Evolutionary conservation across 495 filamentous ascomycete species (phyloP), one percentile per base, ranked within the genome.

Genomic region (Usnea hakonensis): DNA sequence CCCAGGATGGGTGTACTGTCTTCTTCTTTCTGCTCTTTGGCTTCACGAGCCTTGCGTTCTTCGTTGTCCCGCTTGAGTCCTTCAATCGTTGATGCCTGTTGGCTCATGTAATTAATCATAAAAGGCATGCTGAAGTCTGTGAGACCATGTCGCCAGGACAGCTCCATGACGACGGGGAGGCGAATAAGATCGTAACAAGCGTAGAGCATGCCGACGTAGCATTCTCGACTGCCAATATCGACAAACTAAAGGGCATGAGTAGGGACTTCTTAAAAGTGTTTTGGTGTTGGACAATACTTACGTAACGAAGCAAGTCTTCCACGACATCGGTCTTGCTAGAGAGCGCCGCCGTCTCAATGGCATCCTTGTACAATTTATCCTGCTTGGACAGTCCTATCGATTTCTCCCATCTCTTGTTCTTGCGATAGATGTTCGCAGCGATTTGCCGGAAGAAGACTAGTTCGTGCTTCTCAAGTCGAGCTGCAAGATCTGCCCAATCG

Each of bases 401-500:
- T 80, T 97, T 97, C 74, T 95, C 91, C 95, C 95, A 99, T 63
- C 95, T 85, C 86, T 97, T 97, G 80, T 96, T 97, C 83, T 97
- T 97, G 65, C 95, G 90, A 79, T 97, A 99, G 77, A 99, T 97
- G 79, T 83, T 95, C 67, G 95, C 90, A 13, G 95, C 93, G 68
- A 97, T 95, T 77, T 99, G 95, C 67, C 95, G 86, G 88, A 99
- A 99, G 86, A 99, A 99, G 66, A 99, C 90, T 44, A 97, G 81
- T 52, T 97, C 92, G 70, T 99, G 95, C 74, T 89, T 87, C 82
- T 99, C 95, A 17, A 99, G 79, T 52, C 93, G 89, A 72, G 90
- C 86, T 17, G 95, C 95, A 61, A 99, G 86, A n/a, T 94, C 92
- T 57, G 96, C 88, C 23, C 91, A 84, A 72, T 99, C 95, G 67